A percentile compares a stretch with the other conserved stretches of the same genome.
Conservation (phyloP, 352 stramenopile species). For the Globisporangium irregulare region DNA sequence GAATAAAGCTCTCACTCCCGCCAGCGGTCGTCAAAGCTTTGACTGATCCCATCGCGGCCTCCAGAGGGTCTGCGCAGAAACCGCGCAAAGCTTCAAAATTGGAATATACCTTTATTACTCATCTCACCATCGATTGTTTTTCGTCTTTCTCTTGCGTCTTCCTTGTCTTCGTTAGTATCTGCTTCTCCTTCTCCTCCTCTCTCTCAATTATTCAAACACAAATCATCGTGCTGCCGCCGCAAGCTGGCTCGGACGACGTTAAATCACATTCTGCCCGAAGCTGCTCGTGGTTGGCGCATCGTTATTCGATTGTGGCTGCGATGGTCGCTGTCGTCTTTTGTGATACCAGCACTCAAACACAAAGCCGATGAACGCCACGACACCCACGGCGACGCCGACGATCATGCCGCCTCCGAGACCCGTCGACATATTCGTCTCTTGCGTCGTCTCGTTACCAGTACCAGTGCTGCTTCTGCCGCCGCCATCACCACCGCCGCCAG, state of each 20-base stretch:
- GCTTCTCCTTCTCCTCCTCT: neutral
- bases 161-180: neutral
- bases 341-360: conserved; percentile 69
- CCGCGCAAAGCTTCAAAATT: neutral
- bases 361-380: conserved; percentile 62
- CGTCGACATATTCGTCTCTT: conserved; percentile 42
- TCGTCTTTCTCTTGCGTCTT: neutral
- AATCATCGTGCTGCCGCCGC: neutral
- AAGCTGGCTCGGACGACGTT: neutral
- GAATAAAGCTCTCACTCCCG: neutral
- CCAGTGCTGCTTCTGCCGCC: neutral
- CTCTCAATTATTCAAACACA: neutral
- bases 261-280: conserved; percentile 10
- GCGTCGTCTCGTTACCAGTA: conserved; percentile 33
- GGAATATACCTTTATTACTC: neutral
- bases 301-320: conserved; percentile 5
- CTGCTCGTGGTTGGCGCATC: conserved; percentile 4
- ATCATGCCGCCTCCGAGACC: conserved; percentile 71
- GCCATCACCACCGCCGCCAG: neutral
- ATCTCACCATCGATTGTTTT: neutral
- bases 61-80: neutral
- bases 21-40: neutral
- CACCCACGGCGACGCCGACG: conserved; percentile 66
- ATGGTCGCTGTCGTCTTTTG: conserved; percentile 48
- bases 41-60: neutral